These are phyloP conservation scores for Rhododendron molle DNA, from an alignment of 148 eudicot genomes.

Conservation along the genomic window DNA sequence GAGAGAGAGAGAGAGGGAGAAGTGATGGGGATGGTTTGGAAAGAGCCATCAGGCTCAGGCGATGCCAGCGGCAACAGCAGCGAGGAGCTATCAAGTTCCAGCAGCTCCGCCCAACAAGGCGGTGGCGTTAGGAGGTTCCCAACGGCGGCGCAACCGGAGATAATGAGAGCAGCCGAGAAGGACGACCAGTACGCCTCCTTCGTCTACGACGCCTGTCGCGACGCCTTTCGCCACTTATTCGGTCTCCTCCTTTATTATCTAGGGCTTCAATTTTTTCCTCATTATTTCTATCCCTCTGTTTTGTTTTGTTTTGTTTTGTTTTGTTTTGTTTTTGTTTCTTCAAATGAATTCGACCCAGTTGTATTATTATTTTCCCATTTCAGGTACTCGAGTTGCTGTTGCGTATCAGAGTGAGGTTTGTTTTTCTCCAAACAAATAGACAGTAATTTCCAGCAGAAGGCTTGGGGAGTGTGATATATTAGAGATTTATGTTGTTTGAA, in stretches of 20 bases:
- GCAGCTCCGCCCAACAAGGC: slow-evolving; percentile 7
- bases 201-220: slow-evolving; percentile 90
- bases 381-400: slow-evolving; percentile 87
- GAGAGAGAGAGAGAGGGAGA: background rate
- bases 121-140: slow-evolving; percentile 50
- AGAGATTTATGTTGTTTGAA: background rate
- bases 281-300: background rate
- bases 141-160: slow-evolving; percentile 89
- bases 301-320: background rate
- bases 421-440: background rate
- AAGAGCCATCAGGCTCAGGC: background rate
- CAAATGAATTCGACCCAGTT: background rate
- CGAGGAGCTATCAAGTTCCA: slow-evolving; percentile 16
- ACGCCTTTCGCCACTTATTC: slow-evolving; percentile 94
- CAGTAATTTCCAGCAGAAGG: too few species aligned
- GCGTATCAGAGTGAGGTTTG: slow-evolving; percentile 82
- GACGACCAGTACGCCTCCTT: slow-evolving; percentile 95
- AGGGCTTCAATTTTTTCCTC: background rate
- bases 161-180: slow-evolving; percentile 98
- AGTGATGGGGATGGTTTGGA: background rate
- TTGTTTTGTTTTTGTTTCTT: background rate
- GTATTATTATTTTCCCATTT: background rate
- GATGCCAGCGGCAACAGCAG: background rate
- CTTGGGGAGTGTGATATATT: too few species aligned
- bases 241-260: slow-evolving; percentile 31